These are phyloP conservation scores for Paraphoma sp. DNA, from an alignment of 2,329 filamentous ascomycete species.

Conservation along the genomic window DNA sequence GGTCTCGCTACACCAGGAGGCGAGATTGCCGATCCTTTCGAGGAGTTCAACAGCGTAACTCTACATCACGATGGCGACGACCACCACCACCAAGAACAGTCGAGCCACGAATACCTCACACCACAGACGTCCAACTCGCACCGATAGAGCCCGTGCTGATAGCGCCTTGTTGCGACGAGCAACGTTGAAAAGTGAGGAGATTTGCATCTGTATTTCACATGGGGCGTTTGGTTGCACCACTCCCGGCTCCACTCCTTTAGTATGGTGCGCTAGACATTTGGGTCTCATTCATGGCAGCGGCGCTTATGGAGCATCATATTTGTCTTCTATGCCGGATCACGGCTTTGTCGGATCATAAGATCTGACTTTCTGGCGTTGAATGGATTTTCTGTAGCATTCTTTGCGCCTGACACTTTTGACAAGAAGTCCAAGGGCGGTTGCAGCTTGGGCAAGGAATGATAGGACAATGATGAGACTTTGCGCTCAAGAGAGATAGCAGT, in stretches of 20 bases:
- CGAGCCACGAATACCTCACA: conserved; percentile 27
- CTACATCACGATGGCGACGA: conserved; percentile 95
- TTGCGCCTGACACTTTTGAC: conserved; percentile 1
- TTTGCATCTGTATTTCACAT: conserved; percentile 9
- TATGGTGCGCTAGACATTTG: conserved; percentile 23
- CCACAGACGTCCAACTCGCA: conserved; percentile 30
- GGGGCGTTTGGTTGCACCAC: conserved; percentile 28
- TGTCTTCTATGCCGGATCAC: conserved; percentile 8
- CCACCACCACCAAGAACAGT: conserved; percentile 48
- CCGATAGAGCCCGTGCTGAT: conserved; percentile 20
- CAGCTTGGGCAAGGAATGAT: conserved; percentile 4
- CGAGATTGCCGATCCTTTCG: conserved; percentile 87
- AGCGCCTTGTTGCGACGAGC: neutral
- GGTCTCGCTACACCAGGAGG: conserved; percentile 83
- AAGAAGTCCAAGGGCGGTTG: conserved; percentile 7
- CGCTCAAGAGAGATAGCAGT: conserved; percentile 1
- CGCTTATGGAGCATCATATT: conserved; percentile 21
- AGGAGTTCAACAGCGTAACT: conserved; percentile 98
- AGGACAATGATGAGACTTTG: neutral
- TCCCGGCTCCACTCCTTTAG: conserved; percentile 42
- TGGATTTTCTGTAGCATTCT: conserved; percentile 12
- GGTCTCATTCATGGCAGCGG: conserved; percentile 21
- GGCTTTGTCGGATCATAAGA: conserved; percentile 1
- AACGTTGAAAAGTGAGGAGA: conserved; percentile 5
- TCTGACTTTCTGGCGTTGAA: conserved; percentile 23